Conservation (phyloP, 2,329 filamentous ascomycete genomes). For the Aulographum hederae region DNA sequence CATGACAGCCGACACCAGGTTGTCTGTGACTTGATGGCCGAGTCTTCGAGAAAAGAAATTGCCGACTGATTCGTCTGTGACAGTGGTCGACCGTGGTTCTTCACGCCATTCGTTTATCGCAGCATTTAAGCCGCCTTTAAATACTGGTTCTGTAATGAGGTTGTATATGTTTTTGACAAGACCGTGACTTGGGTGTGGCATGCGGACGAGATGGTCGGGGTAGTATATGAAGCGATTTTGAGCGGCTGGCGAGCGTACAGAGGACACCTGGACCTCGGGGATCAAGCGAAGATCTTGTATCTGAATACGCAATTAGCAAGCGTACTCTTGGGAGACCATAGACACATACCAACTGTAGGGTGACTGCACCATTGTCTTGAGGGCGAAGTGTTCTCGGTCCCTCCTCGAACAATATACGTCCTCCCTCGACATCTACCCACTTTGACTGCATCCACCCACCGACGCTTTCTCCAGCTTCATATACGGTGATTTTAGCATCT, state of each 20-base stretch:
- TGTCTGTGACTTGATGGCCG: conserved; percentile 41
- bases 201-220: conserved; percentile 56
- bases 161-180: conserved; percentile 15
- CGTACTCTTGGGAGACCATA: neutral
- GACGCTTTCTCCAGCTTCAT: conserved; percentile 49
- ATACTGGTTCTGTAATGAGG: conserved; percentile 35
- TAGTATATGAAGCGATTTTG: conserved; percentile 72
- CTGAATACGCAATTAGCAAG: conserved; percentile 18
- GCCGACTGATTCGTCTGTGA: conserved; percentile 53
- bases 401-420: conserved; percentile 57
- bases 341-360: neutral
- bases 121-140: conserved; percentile 24
- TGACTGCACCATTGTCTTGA: conserved; percentile 8
- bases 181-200: conserved; percentile 25
- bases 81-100: conserved; percentile 10
- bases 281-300: conserved; percentile 37
- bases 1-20: conserved; percentile 53
- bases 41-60: conserved; percentile 42
- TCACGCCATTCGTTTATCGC: neutral
- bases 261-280: conserved; percentile 36
- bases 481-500: conserved; percentile 56
- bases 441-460: conserved; percentile 76
- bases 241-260: conserved; percentile 31
- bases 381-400: conserved; percentile 63
- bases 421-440: conserved; percentile 33